A percentile compares a stretch with the other conserved stretches of the same genome.
Evolutionary conservation across 2,329 filamentous ascomycete genomes (phyloP).

Genomic region (Plenodomus biglobosus): DNA sequence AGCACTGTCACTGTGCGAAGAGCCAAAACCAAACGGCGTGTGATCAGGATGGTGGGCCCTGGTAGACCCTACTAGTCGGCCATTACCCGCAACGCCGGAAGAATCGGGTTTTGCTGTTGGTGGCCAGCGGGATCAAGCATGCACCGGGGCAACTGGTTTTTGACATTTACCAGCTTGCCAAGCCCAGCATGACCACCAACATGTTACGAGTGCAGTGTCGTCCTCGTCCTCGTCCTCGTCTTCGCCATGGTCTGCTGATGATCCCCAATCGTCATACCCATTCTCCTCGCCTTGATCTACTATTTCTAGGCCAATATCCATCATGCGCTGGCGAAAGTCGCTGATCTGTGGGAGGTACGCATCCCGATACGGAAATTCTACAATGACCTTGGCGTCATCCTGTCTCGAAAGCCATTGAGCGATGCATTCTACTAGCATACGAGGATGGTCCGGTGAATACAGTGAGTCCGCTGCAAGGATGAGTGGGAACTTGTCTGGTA

Average conservation of each 20-base stretch:
- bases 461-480: constrained; percentile 84
- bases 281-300: constrained; percentile 64
- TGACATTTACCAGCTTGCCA: constrained; percentile 22
- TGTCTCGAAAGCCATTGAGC: constrained; percentile 63
- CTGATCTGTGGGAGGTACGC: constrained; percentile 65
- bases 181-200: constrained; percentile 69
- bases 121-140: not conserved
- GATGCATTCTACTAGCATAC: constrained; percentile 71
- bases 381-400: constrained; percentile 64
- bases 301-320: constrained; percentile 53
- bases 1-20: constrained; percentile 19
- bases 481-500: constrained; percentile 50
- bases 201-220: constrained; percentile 56
- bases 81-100: not conserved
- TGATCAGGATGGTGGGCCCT: constrained; percentile 5
- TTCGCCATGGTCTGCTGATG: constrained; percentile 17
- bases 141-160: constrained; percentile 5
- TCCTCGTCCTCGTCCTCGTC: constrained; percentile 57
- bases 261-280: constrained; percentile 74
- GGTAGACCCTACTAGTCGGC: not conserved
- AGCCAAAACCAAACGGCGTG: constrained; percentile 8
- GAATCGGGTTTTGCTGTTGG: not conserved
- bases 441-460: constrained; percentile 82
- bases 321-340: constrained; percentile 65
- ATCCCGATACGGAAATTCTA: constrained; percentile 81